Evolutionary conservation across 2,329 filamentous ascomycete species (phyloP), one percentile per base, ranked within the genome.

Genomic region (Pochonia chlamydosporia): DNA sequence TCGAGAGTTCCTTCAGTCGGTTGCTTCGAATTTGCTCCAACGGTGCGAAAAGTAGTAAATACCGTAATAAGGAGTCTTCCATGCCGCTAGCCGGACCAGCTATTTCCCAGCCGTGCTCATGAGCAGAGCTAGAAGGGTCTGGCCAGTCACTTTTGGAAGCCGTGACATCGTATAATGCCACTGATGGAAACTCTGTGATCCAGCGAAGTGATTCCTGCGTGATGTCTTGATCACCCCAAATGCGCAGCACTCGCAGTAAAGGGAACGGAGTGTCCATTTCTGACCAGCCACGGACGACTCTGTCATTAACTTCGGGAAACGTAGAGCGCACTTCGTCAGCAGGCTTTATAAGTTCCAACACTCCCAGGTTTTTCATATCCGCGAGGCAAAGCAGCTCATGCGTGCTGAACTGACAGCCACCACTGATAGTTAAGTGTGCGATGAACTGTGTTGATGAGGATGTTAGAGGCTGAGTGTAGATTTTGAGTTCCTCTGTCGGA

Each of bases 211-310:
- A 74, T 5, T 61, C 53, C 5, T 60, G 54, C 0, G 72, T 72
- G 1, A 66, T 64, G 3, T 65, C 60, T 20, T 66, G 54, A 26
- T 68, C 59, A 1, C 71, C 68, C 68, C 69, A 70, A 13, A 78
- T 66, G 24, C 68, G 65, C 36, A 79, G 56, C 14, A 78, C 58
- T 4, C 74, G 65, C 36, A 79, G 63, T 4, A 68, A 39, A 0
- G 74, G 73, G 30, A 79, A 79, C 0, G 73, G 64, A 8, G 64
- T 55, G 1, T 61, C 52, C 30, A 60, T 60, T 40, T 68, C 63
- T 1, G 67, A 64, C 73, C 74, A 78, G 20, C 68, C 68, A 28
- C 68, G 63, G 18, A 78, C 47, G 3, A 78, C 60, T 6, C 70
- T 63, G 51, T 79, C 74, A 33, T 54, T 72, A 5, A 76, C 54